Percentiles rank a stretch among this genome's conserved stretches.
Evolutionary conservation across 2,329 filamentous ascomycete species (phyloP).

Genomic region (Claviceps capensis): DNA sequence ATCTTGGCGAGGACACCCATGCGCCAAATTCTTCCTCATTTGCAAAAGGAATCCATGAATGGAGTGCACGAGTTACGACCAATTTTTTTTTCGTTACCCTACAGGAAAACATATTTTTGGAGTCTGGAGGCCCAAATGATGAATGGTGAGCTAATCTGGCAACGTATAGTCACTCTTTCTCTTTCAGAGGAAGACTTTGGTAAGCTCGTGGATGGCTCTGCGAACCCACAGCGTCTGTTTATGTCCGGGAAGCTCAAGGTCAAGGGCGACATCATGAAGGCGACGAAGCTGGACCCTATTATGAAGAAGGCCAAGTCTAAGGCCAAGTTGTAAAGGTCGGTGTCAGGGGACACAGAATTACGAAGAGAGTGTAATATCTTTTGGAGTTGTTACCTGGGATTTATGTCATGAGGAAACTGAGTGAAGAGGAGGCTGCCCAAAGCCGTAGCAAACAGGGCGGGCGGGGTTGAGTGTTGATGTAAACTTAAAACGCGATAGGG

Average conservation of each 20-base stretch:
- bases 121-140: too few relatives aligned
- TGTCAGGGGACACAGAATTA: not conserved
- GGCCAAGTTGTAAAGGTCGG: constrained; percentile 59
- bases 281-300: constrained; percentile 89
- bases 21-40: too few relatives aligned
- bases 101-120: too few relatives aligned
- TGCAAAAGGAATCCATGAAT: not conserved
- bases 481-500: too few relatives aligned
- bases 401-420: not conserved
- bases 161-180: constrained; percentile 59
- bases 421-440: too few relatives aligned
- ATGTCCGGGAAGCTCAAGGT: constrained; percentile 99
- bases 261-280: constrained; percentile 97
- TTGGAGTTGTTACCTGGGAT: not conserved
- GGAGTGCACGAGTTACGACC: too few relatives aligned
- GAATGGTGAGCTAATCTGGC: too few relatives aligned
- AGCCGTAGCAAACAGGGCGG: too few relatives aligned
- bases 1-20: not conserved
- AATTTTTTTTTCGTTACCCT: too few relatives aligned
- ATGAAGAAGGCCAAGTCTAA: constrained; percentile 76
- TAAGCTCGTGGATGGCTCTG: constrained; percentile 71
- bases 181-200: constrained; percentile 80
- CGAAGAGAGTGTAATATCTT: not conserved
- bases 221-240: constrained; percentile 88
- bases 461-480: too few relatives aligned